Conservation (phyloP, 163 green algal genomes). For the Chlamydomonas reinhardtii region DNA sequence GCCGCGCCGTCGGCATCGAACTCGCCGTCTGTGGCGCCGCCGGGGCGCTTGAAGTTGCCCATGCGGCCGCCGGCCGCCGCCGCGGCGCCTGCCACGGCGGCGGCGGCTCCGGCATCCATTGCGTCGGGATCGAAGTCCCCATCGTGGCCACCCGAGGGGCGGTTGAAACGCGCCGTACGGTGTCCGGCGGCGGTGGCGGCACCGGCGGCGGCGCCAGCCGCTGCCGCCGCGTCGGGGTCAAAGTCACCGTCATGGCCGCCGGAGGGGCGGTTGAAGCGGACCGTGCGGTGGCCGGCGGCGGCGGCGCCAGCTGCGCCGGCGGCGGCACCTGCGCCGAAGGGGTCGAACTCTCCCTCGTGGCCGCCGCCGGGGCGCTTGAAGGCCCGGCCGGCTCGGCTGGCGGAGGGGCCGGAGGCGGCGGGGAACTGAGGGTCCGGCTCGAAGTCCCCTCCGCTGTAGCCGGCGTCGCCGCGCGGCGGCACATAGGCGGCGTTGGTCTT, state of each 20-base stretch:
- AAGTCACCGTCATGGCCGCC: background rate
- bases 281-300: background rate
- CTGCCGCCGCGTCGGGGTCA: background rate
- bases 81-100: background rate
- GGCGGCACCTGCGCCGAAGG: background rate
- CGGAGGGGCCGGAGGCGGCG: too few relatives aligned
- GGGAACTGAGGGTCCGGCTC: too few relatives aligned
- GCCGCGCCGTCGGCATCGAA: background rate
- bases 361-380: background rate
- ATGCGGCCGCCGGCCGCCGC: background rate
- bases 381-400: too few relatives aligned
- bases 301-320: background rate
- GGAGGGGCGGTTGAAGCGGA: background rate
- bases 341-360: background rate
- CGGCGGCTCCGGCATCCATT: too few relatives aligned
- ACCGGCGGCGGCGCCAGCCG: background rate
- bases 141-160: too few relatives aligned
- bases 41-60: background rate
- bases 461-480: background rate
- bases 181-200: too few relatives aligned
- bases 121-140: too few relatives aligned
- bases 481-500: conserved; percentile 3
- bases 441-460: too few relatives aligned
- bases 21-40: background rate
- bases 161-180: too few relatives aligned